Percentiles rank a stretch among this genome's conserved stretches.
These are phyloP conservation scores for Xanthoconium separans DNA, from an alignment of 1,284 basidiomycete species.

Conservation along the genomic window DNA sequence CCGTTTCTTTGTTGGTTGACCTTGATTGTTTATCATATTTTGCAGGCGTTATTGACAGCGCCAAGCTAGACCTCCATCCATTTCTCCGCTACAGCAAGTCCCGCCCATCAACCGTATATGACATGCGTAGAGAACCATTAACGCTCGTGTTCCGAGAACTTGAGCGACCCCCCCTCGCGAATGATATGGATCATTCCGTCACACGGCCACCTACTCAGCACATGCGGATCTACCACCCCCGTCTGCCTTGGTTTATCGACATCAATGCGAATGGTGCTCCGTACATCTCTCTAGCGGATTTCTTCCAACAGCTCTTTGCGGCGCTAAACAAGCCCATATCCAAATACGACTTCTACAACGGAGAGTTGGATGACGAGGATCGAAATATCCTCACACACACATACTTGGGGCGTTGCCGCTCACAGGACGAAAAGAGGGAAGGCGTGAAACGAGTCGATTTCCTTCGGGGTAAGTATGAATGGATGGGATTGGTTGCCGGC, in stretches of 20 bases:
- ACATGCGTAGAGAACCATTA: slow-evolving; percentile 36
- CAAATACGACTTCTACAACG: slow-evolving; percentile 39
- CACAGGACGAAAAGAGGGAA: slow-evolving; percentile 17
- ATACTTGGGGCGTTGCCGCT: slow-evolving; percentile 38
- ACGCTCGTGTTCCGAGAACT: slow-evolving; percentile 43
- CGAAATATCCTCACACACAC: slow-evolving; percentile 32
- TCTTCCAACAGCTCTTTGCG: slow-evolving; percentile 42
- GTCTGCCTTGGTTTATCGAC: slow-evolving; percentile 60
- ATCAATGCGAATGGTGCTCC: slow-evolving; percentile 39
- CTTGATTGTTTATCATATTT: neutral
- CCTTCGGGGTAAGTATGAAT: slow-evolving; percentile 29
- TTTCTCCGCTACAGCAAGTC: slow-evolving; percentile 24
- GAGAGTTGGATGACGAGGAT: slow-evolving; percentile 37
- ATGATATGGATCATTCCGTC: slow-evolving; percentile 45
- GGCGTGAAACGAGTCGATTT: slow-evolving; percentile 33
- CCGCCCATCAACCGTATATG: slow-evolving; percentile 33
- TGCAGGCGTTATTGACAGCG: slow-evolving; percentile 26
- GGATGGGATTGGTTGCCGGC: slow-evolving; percentile 26
- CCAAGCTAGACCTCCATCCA: slow-evolving; percentile 27
- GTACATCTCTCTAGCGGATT: slow-evolving; percentile 56
- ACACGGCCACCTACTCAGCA: slow-evolving; percentile 44
- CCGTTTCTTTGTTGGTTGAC: neutral
- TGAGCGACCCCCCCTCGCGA: slow-evolving; percentile 31
- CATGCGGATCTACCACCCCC: slow-evolving; percentile 50
- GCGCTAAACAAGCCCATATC: slow-evolving; percentile 31